A percentile compares a stretch with the other conserved stretches of the same genome.
These are phyloP conservation scores for Leccinum pallidistipes DNA, from an alignment of 1,284 basidiomycete genomes.

Conservation along the genomic window DNA sequence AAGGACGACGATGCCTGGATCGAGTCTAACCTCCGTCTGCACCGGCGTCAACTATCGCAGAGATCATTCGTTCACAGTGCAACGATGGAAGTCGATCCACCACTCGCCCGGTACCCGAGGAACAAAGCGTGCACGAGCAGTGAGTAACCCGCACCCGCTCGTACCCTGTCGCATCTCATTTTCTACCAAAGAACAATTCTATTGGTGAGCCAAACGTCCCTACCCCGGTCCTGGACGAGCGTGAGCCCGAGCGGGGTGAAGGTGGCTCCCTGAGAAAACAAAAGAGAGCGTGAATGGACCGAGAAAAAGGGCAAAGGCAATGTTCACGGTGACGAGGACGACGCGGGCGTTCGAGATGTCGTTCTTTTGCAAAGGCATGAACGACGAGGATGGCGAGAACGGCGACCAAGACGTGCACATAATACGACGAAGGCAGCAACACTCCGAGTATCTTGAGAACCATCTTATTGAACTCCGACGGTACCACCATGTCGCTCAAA, in stretches of 20 bases:
- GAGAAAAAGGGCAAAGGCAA: constrained; percentile 19
- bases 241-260: constrained; percentile 53
- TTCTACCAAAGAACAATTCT: no score
- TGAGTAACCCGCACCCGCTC: constrained; percentile 43
- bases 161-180: background rate
- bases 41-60: constrained; percentile 88
- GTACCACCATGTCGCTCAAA: constrained; percentile 78
- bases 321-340: constrained; percentile 62
- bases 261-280: constrained; percentile 49
- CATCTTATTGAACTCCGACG: constrained; percentile 8
- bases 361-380: constrained; percentile 57
- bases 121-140: constrained; percentile 96
- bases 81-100: constrained; percentile 62
- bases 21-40: constrained; percentile 84
- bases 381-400: constrained; percentile 49
- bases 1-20: constrained; percentile 55
- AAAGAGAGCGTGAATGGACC: constrained; percentile 4
- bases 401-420: constrained; percentile 48
- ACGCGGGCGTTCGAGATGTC: constrained; percentile 40
- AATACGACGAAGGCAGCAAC: constrained; percentile 38
- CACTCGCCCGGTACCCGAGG: constrained; percentile 73
- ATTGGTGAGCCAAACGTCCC: no score
- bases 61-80: constrained; percentile 77
- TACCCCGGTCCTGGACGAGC: constrained; percentile 41
- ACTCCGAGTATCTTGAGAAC: constrained; percentile 32